A percentile compares a stretch with the other conserved stretches of the same genome.
Conservation (phyloP, 1,139 yeast genomes). For the Wickerhamomyces sp. region DNA sequence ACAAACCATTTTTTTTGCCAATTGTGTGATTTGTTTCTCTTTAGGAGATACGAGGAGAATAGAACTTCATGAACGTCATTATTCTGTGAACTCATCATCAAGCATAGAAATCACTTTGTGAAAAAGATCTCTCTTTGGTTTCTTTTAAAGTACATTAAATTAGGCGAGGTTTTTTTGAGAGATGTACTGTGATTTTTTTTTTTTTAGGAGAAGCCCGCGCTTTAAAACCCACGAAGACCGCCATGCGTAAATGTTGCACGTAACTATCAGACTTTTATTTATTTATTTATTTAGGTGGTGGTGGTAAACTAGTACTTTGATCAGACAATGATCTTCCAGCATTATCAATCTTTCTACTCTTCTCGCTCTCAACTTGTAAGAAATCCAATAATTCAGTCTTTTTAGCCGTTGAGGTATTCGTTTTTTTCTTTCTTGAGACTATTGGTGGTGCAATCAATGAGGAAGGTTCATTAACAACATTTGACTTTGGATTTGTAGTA, state of each 20-base stretch:
- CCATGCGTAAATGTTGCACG: no score
- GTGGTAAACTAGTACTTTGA: constrained; percentile 22
- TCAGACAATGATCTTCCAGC: constrained; percentile 8
- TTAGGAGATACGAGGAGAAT: constrained; percentile 13
- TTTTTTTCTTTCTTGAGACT: constrained; percentile 26
- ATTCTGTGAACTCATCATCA: not conserved
- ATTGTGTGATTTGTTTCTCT: constrained; percentile 19
- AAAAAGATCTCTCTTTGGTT: not conserved
- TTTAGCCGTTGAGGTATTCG: constrained; percentile 8
- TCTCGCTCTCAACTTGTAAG: constrained; percentile 32
- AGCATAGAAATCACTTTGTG: not conserved
- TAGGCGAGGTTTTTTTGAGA: no score
- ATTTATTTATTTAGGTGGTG: constrained; percentile 29
- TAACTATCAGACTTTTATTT: no score
- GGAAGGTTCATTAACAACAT: constrained; percentile 4
- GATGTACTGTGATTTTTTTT: no score
- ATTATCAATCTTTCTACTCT: constrained; percentile 25
- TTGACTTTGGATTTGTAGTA: not conserved
- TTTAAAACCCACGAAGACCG: no score
- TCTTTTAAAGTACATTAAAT: no score
- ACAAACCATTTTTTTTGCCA: constrained; percentile 59
- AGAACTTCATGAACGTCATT: constrained; percentile 7
- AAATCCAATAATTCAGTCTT: constrained; percentile 27
- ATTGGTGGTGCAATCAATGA: no score
- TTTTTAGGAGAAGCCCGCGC: no score